These are phyloP conservation scores for Udeniomyces megalosporus DNA, from an alignment of 768 basidiomycete genomes.

Conservation along the genomic window DNA sequence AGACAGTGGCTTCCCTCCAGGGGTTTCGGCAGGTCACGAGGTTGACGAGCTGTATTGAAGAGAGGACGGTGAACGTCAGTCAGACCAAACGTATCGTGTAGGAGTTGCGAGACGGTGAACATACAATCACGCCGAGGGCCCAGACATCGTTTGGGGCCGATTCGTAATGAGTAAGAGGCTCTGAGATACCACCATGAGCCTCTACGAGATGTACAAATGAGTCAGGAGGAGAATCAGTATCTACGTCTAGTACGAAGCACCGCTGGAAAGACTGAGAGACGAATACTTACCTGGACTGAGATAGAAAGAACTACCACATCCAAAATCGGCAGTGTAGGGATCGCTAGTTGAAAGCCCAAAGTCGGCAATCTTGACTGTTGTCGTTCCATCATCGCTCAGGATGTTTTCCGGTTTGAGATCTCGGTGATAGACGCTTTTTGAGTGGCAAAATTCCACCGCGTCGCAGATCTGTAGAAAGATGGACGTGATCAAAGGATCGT, in stretches of 20 bases:
- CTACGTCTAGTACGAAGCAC: not conserved
- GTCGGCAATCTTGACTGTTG: slow-evolving; percentile 24
- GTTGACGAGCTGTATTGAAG: slow-evolving; percentile 38
- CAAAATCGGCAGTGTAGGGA: slow-evolving; percentile 28
- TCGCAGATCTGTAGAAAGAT: slow-evolving; percentile 89
- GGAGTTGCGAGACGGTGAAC: too few species aligned
- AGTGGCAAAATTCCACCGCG: slow-evolving; percentile 83
- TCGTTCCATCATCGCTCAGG: not conserved
- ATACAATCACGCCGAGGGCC: slow-evolving; percentile 62
- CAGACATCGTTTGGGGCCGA: slow-evolving; percentile 80
- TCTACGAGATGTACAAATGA: too few species aligned
- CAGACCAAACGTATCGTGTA: too few species aligned
- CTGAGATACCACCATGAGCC: slow-evolving; percentile 41
- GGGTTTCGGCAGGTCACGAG: slow-evolving; percentile 63
- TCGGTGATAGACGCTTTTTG: slow-evolving; percentile 80
- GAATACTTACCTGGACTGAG: slow-evolving; percentile 47
- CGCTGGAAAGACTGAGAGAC: slow-evolving; percentile 24
- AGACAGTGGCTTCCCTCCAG: slow-evolving; percentile 48
- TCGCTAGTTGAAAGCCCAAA: slow-evolving; percentile 27
- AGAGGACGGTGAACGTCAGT: too few species aligned
- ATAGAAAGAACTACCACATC: slow-evolving; percentile 62
- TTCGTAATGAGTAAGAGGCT: slow-evolving; percentile 41
- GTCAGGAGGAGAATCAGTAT: not conserved
- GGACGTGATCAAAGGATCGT: slow-evolving; percentile 50
- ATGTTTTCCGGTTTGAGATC: slow-evolving; percentile 87